Percentiles rank a stretch among this genome's conserved stretches.
Conservation (phyloP, 2,329 filamentous ascomycete species). For the Fusarium hostae region DNA sequence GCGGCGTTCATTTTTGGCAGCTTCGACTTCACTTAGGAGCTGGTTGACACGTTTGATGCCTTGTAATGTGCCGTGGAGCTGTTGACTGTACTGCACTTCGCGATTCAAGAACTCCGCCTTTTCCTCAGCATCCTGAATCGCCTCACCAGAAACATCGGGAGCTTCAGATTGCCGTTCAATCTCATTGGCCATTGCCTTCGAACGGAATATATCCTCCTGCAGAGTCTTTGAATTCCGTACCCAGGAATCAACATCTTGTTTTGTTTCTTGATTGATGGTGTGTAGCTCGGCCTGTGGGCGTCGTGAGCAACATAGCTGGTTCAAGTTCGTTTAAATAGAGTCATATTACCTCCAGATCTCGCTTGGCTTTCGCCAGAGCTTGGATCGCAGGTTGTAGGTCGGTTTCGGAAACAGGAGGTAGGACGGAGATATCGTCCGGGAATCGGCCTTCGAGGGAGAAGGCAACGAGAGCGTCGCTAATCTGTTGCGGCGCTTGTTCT, state of each 20-base stretch:
- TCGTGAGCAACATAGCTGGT: constrained; percentile 33
- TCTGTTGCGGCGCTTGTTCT: constrained; percentile 43
- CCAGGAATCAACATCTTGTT: constrained; percentile 86
- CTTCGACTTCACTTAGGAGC: constrained; percentile 71
- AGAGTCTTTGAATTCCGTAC: constrained; percentile 84
- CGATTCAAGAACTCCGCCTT: constrained; percentile 66
- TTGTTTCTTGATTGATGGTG: constrained; percentile 78
- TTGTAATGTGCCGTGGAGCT: constrained; percentile 62
- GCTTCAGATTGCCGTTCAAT: constrained; percentile 82
- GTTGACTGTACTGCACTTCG: constrained; percentile 69
- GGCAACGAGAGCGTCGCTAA: constrained; percentile 54
- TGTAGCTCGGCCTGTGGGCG: constrained; percentile 70
- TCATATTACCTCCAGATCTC: constrained; percentile 53
- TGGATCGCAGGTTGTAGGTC: constrained; percentile 54
- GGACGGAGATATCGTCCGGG: constrained; percentile 52
- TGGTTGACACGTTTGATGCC: constrained; percentile 67
- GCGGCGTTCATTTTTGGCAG: constrained; percentile 62
- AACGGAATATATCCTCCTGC: constrained; percentile 85
- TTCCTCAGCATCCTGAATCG: constrained; percentile 63
- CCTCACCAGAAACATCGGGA: constrained; percentile 63
- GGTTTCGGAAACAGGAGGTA: constrained; percentile 52
- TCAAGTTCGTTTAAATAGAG: neutral
- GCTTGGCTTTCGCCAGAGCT: constrained; percentile 51
- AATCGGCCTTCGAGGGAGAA: constrained; percentile 56
- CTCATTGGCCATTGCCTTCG: constrained; percentile 80